Evolutionary conservation across 225 moss, liverwort and hornwort genomes (phyloP).

Genomic region (Sphagnum tenellum): DNA sequence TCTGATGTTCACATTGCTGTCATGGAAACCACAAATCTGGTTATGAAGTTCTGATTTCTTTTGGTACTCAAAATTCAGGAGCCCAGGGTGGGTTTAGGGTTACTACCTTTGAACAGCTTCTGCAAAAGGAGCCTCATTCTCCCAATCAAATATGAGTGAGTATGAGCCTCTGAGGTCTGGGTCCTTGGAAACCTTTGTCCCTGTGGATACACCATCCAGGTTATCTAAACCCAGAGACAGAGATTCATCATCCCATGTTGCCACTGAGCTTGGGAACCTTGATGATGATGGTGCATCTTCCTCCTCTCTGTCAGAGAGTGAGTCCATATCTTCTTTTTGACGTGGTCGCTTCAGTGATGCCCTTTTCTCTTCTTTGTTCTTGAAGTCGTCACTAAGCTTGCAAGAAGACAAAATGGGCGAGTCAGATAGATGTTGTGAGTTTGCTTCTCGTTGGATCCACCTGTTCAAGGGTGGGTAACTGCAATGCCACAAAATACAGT

Average conservation of each 20-base stretch:
- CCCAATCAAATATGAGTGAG: constrained; percentile 91
- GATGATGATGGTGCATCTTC: constrained; percentile 10
- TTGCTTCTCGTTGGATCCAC: constrained; percentile 98
- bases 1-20: no score
- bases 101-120: constrained; percentile 79
- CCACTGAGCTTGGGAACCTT: constrained; percentile 22
- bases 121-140: constrained; percentile 75
- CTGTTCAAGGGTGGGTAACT: constrained; percentile 87
- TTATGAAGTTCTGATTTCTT: no score
- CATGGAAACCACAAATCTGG: no score
- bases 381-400: constrained; percentile 30
- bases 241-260: constrained; percentile 27
- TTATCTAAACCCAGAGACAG: constrained; percentile 15
- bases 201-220: constrained; percentile 11
- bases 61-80: no score
- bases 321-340: constrained; percentile 34
- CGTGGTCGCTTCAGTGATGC: constrained; percentile 63
- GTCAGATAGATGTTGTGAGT: constrained; percentile 68
- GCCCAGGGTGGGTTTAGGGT: no score
- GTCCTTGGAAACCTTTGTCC: constrained; percentile 19
- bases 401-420: constrained; percentile 49
- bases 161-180: constrained; percentile 32
- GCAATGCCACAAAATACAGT: constrained; percentile 13
- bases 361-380: constrained; percentile 35
- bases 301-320: constrained; percentile 23